Evolutionary conservation across 2,329 filamentous ascomycete species (phyloP), one percentile per base, ranked within the genome.

Genomic region (Chaetothyriales sp.): DNA sequence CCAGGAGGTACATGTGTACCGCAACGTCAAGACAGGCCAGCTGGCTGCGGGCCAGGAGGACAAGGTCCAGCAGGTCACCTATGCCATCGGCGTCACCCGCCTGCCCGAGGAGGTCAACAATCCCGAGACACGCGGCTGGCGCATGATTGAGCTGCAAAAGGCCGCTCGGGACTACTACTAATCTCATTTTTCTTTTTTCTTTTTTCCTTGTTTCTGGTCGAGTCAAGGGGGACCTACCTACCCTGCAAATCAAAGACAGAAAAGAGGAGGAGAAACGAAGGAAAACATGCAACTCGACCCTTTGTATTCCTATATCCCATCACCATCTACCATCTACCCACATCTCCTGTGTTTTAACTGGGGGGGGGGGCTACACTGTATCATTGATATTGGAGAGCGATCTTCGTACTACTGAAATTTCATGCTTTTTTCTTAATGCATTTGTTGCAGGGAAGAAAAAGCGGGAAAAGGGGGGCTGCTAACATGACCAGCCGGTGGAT

Each of bases 101-200:
- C 81, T 94, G 53, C 83, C 92, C 1, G 92, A 98, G 65, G 92
- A 98, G 60, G 90, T 96, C 59, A 90, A 83, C 73, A 96, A 98
- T 68, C 86, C 88, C 1, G 92, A 98, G 72, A 98, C 92, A 9
- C 79, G 89, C 64, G 92, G 92, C 28, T 98, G 92, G 92, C 83
- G 90, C 63, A 73, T 98, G 67, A 96, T 98, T 64, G 92, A 98
- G 73, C 80, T 98, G 74, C 92, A 98, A 70, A 98, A 98, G 81
- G 93, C 87, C 67, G 90, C 86, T 51, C 80, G 92, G 63, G 92
- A 98, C 71, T 96, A 84, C 62, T 81, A 83, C 58, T 85, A 73
- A 79, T 53, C 36, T 19, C 18, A 18, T 20, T 10, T 10, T 10
- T 25, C 22, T 19, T 18, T 18, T 18, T 22, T 18, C 10, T 15